These are phyloP conservation scores for Gentiana straminea DNA, from an alignment of 257 asterid genomes.

Conservation along the genomic window DNA sequence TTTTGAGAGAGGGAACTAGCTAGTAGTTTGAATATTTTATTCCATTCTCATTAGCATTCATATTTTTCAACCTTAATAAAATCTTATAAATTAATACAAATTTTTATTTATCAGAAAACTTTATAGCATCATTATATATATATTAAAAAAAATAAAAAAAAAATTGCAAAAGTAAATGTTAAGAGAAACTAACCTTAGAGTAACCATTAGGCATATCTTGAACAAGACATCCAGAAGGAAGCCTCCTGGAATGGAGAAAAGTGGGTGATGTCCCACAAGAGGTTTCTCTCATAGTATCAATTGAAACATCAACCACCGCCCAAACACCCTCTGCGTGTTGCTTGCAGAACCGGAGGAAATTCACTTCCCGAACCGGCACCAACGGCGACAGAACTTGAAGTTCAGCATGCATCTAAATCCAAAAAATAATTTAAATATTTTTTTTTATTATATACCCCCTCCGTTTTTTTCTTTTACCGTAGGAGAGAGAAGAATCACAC, in stretches of 20 bases:
- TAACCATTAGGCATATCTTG: constrained; percentile 98
- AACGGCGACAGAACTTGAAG: constrained; percentile 86
- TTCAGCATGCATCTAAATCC: constrained; percentile 73
- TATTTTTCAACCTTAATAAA: no score
- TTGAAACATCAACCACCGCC: constrained; percentile 88
- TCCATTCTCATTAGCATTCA: no score
- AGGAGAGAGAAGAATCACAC: no score
- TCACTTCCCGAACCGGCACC: constrained; percentile 83
- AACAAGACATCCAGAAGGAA: constrained; percentile 89
- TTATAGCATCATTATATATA: no score
- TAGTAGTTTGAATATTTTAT: no score
- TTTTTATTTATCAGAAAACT: no score
- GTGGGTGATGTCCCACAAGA: constrained; percentile 23
- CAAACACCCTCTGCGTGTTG: constrained; percentile 92
- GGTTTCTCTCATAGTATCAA: constrained; percentile 47
- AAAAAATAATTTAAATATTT: neutral
- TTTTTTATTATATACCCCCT: no score
- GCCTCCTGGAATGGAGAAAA: constrained; percentile 54
- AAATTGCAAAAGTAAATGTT: constrained; percentile 15
- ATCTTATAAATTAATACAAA: no score
- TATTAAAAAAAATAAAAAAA: constrained; percentile 10
- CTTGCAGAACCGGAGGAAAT: constrained; percentile 89
- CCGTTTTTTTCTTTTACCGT: no score
- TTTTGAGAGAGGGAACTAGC: no score
- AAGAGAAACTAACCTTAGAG: constrained; percentile 51